Base-by-base conservation (phyloP, 768 basidiomycete genomes). In the Pleurotus djamor region DNA sequence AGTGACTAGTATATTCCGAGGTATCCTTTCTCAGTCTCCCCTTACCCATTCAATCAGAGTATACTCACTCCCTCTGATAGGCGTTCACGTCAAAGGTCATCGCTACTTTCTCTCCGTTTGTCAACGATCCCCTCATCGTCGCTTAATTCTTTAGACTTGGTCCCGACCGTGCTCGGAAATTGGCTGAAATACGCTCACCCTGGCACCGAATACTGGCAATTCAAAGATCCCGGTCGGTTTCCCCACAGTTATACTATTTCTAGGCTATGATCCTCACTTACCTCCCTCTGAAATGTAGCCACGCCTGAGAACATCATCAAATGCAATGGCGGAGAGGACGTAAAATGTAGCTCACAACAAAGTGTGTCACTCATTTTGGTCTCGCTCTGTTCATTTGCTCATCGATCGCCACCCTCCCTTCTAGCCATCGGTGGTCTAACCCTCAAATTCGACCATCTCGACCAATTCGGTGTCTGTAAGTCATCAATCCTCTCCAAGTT, bases 401-500 rank as follows among this genome's bases (percentile, higher is more conserved):
- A 41, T 41, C 38, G 14, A 41, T 41, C 21, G 3, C 21, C 21
- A 28, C 21, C 21, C 21, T 1, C 3, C 17, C 41, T 12, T 43
- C 7, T 43, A 56, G 54, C 32, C n/a, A 21, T 56, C 4, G 54
- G 38, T 12, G 54, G 54, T n/a, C 54, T 56, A 17, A 56, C 54
- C 16, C 16, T 56, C 41, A 44, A 44, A 21, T 56, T 56, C 54
- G 54, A 56, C 41, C 54, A 56, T n/a, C 16, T 56, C 38, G 54
- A n/a, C 32, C 54, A 56, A n/a, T 56, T 56, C 41, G 54, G 54
- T 44, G 54, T 56, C 33, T 56, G 54, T 56, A 17, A 21, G 54
- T 44, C 9, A 33, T 7, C 32, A 5, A 9, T 9, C 21, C 21
- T 48, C 21, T 4, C 13, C 2, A 48, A n/a, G 2, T 17, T 5